phyloP scores from a whole-genome alignment of 345 rosid genomes.

The Salix dunnii region DNA sequence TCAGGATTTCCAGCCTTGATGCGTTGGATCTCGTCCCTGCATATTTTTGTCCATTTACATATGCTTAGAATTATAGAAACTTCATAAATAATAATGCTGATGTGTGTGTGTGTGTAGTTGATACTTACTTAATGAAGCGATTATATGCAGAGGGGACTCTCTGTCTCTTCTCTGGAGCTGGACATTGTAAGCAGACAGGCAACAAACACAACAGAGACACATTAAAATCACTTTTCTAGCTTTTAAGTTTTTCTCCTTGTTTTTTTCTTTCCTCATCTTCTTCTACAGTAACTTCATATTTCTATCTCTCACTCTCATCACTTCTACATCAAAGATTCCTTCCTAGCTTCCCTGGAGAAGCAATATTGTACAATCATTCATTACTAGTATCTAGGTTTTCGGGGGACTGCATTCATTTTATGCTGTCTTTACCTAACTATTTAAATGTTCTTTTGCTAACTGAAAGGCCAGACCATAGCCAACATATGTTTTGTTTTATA shows the following conservation, averaged over 20 bases:
- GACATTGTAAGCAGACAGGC: conserved; percentile 41
- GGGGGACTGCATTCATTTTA: not conserved
- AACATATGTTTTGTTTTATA: not conserved
- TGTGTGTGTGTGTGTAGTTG: not conserved
- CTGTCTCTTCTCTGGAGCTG: conserved; percentile 99
- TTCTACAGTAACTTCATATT: conserved; percentile 11
- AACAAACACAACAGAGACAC: conserved; percentile 27
- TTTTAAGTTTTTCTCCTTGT: conserved; percentile 8
- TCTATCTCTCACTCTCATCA: conserved; percentile 18
- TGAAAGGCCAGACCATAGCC: not conserved
- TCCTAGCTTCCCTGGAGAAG: conserved; percentile 47
- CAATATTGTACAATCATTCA: conserved; percentile 1
- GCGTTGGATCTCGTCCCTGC: conserved; percentile 99
- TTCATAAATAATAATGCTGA: not conserved
- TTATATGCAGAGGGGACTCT: conserved; percentile 99
- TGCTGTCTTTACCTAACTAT: not conserved
- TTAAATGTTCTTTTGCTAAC: not conserved
- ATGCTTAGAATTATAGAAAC: conserved; percentile 9
- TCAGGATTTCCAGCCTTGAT: conserved; percentile 99
- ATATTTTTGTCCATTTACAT: conserved; percentile 1
- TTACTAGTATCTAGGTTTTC: not conserved
- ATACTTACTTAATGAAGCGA: conserved; percentile 96
- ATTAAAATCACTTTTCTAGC: conserved; percentile 38
- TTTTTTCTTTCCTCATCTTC: not conserved
- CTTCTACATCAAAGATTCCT: conserved; percentile 6